These are phyloP conservation scores for Bimuria novae-zelandiae DNA, from an alignment of 2,329 filamentous ascomycete genomes.

Conservation along the genomic window DNA sequence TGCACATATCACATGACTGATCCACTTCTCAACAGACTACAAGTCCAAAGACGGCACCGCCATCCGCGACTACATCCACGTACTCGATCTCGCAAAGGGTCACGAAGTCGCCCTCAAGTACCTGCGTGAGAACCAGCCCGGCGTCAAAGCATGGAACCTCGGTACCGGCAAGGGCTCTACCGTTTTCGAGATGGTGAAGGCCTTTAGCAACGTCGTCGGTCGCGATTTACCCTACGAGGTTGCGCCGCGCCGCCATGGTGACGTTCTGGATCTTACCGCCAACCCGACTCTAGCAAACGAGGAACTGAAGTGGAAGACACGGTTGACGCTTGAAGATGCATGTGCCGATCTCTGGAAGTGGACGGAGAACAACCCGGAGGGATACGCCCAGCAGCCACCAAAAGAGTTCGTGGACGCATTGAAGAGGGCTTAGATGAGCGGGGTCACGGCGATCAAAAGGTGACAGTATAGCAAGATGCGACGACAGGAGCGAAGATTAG, in stretches of 20 bases:
- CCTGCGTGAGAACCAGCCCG: conserved; percentile 80
- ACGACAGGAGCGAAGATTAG: no score
- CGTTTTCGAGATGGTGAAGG: conserved; percentile 96
- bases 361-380: conserved; percentile 95
- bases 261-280: conserved; percentile 93
- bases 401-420: conserved; percentile 71
- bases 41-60: conserved; percentile 86
- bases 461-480: not conserved
- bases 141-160: conserved; percentile 94
- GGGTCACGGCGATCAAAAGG: no score
- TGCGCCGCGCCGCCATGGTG: conserved; percentile 78
- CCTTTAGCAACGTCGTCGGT: conserved; percentile 86
- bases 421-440: conserved; percentile 29
- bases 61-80: conserved; percentile 98
- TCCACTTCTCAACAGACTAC: conserved; percentile 70
- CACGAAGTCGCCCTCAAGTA: conserved; percentile 90
- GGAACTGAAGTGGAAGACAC: conserved; percentile 91
- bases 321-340: conserved; percentile 87
- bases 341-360: conserved; percentile 95
- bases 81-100: conserved; percentile 83
- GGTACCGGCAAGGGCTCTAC: conserved; percentile 94
- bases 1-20: conserved; percentile 13
- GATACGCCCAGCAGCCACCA: conserved; percentile 91
- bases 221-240: conserved; percentile 86
- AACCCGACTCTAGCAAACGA: conserved; percentile 85